phyloP scores from a whole-genome alignment of 805 yeast species.

The Candida pseudoglaebosa region DNA sequence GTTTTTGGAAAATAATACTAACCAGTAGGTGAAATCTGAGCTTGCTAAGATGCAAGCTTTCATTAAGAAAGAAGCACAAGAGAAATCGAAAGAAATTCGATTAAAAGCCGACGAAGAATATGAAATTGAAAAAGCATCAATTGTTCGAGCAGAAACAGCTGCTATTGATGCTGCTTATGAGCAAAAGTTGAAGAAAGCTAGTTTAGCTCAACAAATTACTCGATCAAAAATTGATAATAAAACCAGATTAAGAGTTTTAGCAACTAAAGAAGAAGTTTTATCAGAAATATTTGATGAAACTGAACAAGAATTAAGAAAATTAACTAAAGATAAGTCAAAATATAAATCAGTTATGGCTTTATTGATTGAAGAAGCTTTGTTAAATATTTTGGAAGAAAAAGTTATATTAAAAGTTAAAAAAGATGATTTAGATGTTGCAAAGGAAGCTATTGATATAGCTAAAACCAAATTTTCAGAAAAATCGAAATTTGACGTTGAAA shows the following conservation, averaged over 20 bases:
- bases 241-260: slow-evolving; percentile 85
- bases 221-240: slow-evolving; percentile 95
- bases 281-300: slow-evolving; percentile 72
- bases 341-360: slow-evolving; percentile 72
- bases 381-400: slow-evolving; percentile 67
- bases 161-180: slow-evolving; percentile 80
- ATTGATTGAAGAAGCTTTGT: slow-evolving; percentile 71
- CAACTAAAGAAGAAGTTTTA: slow-evolving; percentile 75
- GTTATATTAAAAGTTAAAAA: slow-evolving; percentile 67
- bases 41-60: slow-evolving; percentile 97
- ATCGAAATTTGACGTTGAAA: slow-evolving; percentile 53
- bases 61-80: slow-evolving; percentile 98
- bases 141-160: slow-evolving; percentile 89
- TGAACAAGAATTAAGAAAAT: slow-evolving; percentile 52
- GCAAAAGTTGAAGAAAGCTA: slow-evolving; percentile 82
- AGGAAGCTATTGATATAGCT: slow-evolving; percentile 60
- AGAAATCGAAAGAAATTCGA: slow-evolving; percentile 93
- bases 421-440: slow-evolving; percentile 56
- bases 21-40: slow-evolving; percentile 79
- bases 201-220: slow-evolving; percentile 90
- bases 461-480: slow-evolving; percentile 58
- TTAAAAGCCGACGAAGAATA: slow-evolving; percentile 98
- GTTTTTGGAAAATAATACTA: neutral
- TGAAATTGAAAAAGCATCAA: slow-evolving; percentile 93
- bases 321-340: slow-evolving; percentile 50